phyloP scores from a whole-genome alignment of 306 rosid genomes.

The Vicia sativa region DNA sequence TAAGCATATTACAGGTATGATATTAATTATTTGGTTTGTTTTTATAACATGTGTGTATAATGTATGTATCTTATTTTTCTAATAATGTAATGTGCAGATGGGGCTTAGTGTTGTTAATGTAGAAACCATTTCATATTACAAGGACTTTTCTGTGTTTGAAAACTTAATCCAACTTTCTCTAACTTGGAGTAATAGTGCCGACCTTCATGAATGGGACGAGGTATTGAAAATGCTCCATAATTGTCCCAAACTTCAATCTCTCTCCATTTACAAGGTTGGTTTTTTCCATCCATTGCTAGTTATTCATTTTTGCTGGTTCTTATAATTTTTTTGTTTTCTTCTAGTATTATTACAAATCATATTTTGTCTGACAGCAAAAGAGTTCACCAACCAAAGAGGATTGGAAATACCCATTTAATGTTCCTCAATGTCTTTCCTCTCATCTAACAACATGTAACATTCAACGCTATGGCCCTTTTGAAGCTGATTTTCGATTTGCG shows the following conservation, averaged over 20 bases:
- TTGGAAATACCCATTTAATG: not conserved
- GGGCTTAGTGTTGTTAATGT: not conserved
- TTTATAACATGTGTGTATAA: no score
- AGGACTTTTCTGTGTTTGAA: not conserved
- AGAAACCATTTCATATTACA: not conserved
- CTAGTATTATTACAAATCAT: no score
- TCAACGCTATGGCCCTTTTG: not conserved
- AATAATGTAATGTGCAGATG: no score
- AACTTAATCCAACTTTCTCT: not conserved
- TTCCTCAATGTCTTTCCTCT: not conserved
- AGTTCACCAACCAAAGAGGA: not conserved
- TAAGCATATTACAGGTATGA: no score
- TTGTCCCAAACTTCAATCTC: no score
- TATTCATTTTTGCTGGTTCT: no score
- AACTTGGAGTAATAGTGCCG: not conserved
- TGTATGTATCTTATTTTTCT: not conserved
- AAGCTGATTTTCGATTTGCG: not conserved
- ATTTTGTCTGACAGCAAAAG: not conserved
- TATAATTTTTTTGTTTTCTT: no score
- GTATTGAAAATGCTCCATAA: no score
- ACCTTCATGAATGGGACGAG: not conserved
- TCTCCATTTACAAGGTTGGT: no score
- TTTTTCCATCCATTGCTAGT: no score
- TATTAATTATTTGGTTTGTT: no score
- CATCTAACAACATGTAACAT: not conserved